phyloP scores from a whole-genome alignment of 2,329 filamentous ascomycete species.

The Xylaria sp. region DNA sequence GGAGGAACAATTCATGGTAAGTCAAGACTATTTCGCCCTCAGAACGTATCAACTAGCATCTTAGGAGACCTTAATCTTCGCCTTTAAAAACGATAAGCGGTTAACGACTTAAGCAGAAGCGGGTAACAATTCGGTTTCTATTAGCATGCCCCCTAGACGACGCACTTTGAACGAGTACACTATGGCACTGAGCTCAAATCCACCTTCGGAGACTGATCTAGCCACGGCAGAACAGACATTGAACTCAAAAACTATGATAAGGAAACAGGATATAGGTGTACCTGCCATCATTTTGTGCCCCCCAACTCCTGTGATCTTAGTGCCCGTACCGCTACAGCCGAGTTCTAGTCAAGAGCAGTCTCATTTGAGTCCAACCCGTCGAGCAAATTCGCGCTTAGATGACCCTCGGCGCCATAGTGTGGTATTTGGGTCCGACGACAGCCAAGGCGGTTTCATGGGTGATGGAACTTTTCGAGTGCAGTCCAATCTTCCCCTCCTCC shows the following conservation, averaged over 20 bases:
- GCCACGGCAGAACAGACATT: neutral
- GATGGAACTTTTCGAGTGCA: neutral
- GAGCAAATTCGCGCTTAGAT: neutral
- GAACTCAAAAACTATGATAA: neutral
- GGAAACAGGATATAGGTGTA: neutral
- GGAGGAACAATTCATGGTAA: neutral
- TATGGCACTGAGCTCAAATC: constrained; percentile 16
- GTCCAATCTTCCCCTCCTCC: no score
- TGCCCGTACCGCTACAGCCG: neutral
- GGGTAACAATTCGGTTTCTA: neutral
- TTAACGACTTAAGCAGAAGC: constrained; percentile 20
- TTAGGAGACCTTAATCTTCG: neutral
- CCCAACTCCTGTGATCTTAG: neutral
- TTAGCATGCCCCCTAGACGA: neutral
- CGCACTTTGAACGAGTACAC: neutral
- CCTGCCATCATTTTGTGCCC: neutral
- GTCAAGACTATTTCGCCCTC: neutral
- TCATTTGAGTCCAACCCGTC: neutral
- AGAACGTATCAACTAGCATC: neutral
- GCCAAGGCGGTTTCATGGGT: neutral
- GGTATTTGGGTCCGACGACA: neutral
- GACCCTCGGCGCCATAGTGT: constrained; percentile 7
- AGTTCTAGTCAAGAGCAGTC: neutral
- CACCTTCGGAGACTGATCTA: constrained; percentile 12
- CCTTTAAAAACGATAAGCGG: neutral